These are phyloP conservation scores for Rhizoclosmatium globosum DNA, from an alignment of 192 early-diverging fungal genomes.

Conservation along the genomic window DNA sequence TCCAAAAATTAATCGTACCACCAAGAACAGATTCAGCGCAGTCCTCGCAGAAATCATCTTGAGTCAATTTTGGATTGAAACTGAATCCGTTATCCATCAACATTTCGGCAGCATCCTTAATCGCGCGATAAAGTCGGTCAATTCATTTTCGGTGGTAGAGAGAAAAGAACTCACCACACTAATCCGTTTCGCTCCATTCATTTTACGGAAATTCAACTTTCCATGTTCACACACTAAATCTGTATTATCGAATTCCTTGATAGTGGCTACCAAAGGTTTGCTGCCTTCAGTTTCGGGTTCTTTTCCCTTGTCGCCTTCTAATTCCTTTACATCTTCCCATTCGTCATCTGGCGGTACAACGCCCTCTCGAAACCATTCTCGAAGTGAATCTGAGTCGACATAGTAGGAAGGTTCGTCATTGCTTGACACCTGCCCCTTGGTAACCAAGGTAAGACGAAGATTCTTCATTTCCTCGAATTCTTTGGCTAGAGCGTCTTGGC, in stretches of 20 bases:
- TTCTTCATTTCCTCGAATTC: neutral
- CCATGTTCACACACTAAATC: conserved; percentile 17
- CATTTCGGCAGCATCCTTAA: conserved; percentile 23
- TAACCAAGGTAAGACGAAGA: neutral
- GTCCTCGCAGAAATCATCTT: conserved; percentile 5
- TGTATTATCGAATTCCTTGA: conserved; percentile 2
- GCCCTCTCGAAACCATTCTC: conserved; percentile 14
- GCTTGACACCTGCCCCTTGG: neutral
- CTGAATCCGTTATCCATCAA: conserved; percentile 3
- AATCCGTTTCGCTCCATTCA: conserved; percentile 2
- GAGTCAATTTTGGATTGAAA: conserved; percentile 20
- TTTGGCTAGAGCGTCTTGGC: neutral
- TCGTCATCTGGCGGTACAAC: conserved; percentile 1
- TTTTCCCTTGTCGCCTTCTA: neutral
- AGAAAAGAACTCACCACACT: conserved; percentile 7
- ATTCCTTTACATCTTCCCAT: neutral
- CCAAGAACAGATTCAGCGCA: conserved; percentile 4
- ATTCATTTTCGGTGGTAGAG: neutral
- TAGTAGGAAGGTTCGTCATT: conserved; percentile 24
- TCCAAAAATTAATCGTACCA: neutral
- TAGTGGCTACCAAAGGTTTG: neutral
- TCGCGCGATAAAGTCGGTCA: neutral
- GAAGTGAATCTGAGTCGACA: neutral
- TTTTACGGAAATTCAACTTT: neutral
- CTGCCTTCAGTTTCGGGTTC: neutral